These are phyloP conservation scores for Paramyrothecium sp. DNA, from an alignment of 2,329 filamentous ascomycete species.

Conservation along the genomic window DNA sequence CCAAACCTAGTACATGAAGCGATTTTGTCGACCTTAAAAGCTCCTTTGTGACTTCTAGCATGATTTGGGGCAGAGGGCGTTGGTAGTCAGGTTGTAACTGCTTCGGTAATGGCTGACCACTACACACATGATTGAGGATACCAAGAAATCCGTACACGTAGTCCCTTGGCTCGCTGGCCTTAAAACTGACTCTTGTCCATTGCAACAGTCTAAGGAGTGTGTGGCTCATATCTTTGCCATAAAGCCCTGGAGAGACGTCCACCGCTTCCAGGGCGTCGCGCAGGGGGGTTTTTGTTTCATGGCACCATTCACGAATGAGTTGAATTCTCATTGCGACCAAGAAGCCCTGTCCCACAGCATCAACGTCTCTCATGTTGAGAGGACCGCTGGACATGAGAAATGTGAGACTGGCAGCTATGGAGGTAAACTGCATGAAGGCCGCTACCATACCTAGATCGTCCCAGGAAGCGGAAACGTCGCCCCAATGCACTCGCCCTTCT, in stretches of 20 bases:
- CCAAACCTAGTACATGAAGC: neutral
- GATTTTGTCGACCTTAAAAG: neutral
- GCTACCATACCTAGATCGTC: neutral
- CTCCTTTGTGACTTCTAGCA: neutral
- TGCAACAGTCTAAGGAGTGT: neutral
- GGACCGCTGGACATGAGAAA: neutral
- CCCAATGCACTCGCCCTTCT: neutral
- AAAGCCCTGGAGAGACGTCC: neutral
- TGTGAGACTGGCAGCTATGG: neutral
- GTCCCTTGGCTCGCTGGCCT: neutral
- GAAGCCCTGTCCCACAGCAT: neutral
- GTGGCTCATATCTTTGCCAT: neutral
- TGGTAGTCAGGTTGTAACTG: neutral
- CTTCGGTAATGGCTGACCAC: neutral
- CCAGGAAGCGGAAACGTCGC: neutral
- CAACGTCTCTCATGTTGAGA: neutral
- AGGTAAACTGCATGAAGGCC: neutral
- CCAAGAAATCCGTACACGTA: neutral
- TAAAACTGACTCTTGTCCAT: neutral
- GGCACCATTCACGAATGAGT: neutral
- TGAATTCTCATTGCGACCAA: neutral
- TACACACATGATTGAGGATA: neutral
- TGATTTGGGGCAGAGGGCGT: neutral
- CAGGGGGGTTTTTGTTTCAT: neutral
- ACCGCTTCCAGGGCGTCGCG: neutral